Evolutionary conservation across 768 basidiomycete species (phyloP).

Genomic region (Tulasnella sp.): DNA sequence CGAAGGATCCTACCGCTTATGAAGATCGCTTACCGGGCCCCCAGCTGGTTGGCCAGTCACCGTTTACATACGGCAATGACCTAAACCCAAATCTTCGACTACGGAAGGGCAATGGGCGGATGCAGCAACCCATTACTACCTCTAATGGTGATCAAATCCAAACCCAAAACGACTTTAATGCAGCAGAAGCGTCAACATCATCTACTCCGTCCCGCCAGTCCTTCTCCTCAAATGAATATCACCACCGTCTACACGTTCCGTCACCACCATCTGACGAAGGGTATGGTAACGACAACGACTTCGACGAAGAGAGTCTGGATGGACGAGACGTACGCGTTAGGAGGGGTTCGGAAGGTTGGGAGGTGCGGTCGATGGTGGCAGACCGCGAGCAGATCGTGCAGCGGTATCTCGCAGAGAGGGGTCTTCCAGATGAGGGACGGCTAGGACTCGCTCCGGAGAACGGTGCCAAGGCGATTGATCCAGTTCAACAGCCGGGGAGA

Average conservation of each 20-base stretch:
- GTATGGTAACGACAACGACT: constrained; percentile 15
- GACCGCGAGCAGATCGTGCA: constrained; percentile 7
- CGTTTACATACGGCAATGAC: constrained; percentile 75
- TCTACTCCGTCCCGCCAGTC: constrained; percentile 19
- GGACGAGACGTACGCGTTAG: constrained; percentile 32
- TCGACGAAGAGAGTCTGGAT: constrained; percentile 7
- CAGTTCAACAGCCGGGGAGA: constrained; percentile 7
- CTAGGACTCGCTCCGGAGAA: background rate
- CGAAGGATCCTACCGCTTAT: constrained; percentile 43
- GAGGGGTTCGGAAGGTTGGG: constrained; percentile 74
- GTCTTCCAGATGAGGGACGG: background rate
- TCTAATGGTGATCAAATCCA: constrained; percentile 13
- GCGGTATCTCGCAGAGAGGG: constrained; percentile 3
- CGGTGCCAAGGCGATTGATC: background rate
- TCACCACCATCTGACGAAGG: constrained; percentile 16
- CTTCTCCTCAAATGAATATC: constrained; percentile 19
- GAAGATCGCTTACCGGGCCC: constrained; percentile 20
- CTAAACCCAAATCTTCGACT: constrained; percentile 69
- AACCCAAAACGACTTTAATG: constrained; percentile 32
- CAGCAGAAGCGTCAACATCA: constrained; percentile 28
- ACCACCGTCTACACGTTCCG: constrained; percentile 16
- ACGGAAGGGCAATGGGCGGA: too few species aligned
- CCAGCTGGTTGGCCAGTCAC: constrained; percentile 41
- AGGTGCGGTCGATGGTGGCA: constrained; percentile 27
- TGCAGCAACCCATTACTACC: background rate